A percentile compares a stretch with the other conserved stretches of the same genome.
These are phyloP conservation scores for Penicillium cataractarum DNA, from an alignment of 495 filamentous ascomycete genomes.

Conservation along the genomic window DNA sequence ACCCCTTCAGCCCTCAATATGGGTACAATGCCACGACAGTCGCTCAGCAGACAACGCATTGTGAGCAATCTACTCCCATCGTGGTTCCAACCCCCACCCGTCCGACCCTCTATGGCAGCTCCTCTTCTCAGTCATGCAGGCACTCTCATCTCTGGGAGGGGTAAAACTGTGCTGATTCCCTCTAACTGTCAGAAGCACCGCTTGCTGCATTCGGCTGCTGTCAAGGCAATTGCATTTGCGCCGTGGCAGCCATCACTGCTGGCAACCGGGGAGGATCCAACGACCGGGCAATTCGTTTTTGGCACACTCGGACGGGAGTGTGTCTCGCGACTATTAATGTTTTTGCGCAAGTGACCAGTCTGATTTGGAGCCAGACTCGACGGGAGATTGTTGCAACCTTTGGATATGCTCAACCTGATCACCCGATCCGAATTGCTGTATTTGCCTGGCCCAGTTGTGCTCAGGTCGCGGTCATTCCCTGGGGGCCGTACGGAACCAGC, in stretches of 20 bases:
- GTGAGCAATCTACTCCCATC: constrained; percentile 35
- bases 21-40: constrained; percentile 17
- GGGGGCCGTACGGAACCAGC: constrained; percentile 79
- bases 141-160: constrained; percentile 34
- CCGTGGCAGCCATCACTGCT: constrained; percentile 89
- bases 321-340: constrained; percentile 90
- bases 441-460: constrained; percentile 95
- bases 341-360: constrained; percentile 86
- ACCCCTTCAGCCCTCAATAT: constrained; percentile 28
- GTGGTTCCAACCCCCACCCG: constrained; percentile 28
- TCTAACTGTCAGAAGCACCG: constrained; percentile 67
- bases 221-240: constrained; percentile 97
- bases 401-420: constrained; percentile 93
- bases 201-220: constrained; percentile 81
- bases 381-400: constrained; percentile 92
- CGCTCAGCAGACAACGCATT: constrained; percentile 28
- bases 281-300: constrained; percentile 95
- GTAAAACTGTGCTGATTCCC: constrained; percentile 36
- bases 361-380: constrained; percentile 86
- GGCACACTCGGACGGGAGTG: constrained; percentile 82
- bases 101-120: constrained; percentile 23
- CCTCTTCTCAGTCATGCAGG: constrained; percentile 34
- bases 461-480: constrained; percentile 87
- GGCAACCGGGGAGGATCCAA: constrained; percentile 94
- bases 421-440: constrained; percentile 87